Conservation (phyloP, 164 flowering plant genomes). For the Akebia trifoliata region DNA sequence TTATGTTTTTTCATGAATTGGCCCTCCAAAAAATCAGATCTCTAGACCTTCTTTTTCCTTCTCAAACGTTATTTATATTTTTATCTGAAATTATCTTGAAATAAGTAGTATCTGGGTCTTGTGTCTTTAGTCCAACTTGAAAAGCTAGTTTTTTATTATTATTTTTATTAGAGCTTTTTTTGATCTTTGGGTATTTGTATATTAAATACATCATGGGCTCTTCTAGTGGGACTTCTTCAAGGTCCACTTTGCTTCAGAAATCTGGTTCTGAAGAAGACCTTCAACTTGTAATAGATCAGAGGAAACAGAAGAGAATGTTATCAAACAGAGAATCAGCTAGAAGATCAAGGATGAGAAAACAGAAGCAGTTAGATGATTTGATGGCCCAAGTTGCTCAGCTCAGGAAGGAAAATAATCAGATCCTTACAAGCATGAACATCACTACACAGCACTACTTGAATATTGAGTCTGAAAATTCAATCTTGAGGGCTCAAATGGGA, state of each 20-base stretch:
- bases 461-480: slow-evolving; percentile 61
- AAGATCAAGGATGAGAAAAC: slow-evolving; percentile 76
- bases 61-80: too few species aligned
- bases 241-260: slow-evolving; percentile 30
- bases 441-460: slow-evolving; percentile 45
- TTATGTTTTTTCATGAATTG: slow-evolving; percentile 67
- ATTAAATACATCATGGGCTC: too few species aligned
- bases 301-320: slow-evolving; percentile 71
- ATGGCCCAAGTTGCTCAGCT: slow-evolving; percentile 45
- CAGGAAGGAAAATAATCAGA: slow-evolving; percentile 50
- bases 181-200: too few species aligned
- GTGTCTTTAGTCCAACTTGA: too few species aligned
- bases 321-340: slow-evolving; percentile 92
- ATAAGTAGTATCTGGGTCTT: slow-evolving; percentile 24
- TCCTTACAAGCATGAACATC: slow-evolving; percentile 38
- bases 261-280: slow-evolving; percentile 56
- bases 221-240: slow-evolving; percentile 55
- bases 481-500: slow-evolving; percentile 56
- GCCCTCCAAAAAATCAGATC: slow-evolving; percentile 45
- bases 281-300: slow-evolving; percentile 45
- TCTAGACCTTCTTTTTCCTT: slow-evolving; percentile 34
- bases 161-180: too few species aligned
- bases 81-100: too few species aligned
- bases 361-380: slow-evolving; percentile 78
- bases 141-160: too few species aligned